These are phyloP conservation scores for Naegleria lovaniensis DNA, from an alignment of 208 protist genomes.

Conservation along the genomic window DNA sequence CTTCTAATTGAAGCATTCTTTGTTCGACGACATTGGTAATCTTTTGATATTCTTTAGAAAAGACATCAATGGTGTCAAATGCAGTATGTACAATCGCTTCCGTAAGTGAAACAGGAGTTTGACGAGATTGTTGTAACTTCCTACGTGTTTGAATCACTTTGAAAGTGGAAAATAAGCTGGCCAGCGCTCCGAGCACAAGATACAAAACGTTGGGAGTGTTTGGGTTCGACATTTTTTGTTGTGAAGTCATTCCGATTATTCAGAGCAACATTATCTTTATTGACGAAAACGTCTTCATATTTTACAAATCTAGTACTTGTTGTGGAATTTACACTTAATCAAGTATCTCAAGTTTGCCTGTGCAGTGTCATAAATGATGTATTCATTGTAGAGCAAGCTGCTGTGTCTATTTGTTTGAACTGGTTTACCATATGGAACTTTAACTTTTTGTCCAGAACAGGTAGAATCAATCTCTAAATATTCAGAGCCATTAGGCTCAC, in stretches of 20 bases:
- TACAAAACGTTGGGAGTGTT: neutral
- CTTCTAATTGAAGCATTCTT: neutral
- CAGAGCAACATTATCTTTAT: too few relatives aligned
- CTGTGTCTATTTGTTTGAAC: neutral
- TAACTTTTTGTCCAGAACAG: neutral
- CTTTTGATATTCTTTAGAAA: neutral
- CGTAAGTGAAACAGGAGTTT: neutral
- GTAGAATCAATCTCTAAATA: neutral
- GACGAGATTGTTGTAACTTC: neutral
- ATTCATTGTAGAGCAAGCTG: conserved; percentile 64
- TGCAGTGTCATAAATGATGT: conserved; percentile 77
- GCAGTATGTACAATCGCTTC: conserved; percentile 1
- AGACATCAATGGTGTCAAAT: conserved; percentile 10
- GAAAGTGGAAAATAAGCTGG: neutral
- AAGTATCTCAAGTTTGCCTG: conserved; percentile 71
- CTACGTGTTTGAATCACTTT: neutral
- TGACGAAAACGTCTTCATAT: too few relatives aligned
- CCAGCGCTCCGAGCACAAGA: neutral
- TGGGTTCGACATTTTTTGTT: too few relatives aligned
- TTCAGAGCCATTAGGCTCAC: neutral
- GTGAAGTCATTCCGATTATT: too few relatives aligned
- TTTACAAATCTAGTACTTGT: too few relatives aligned
- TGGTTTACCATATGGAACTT: conserved; percentile 16
- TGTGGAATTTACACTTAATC: neutral
- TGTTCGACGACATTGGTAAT: neutral